Evolutionary conservation across 768 basidiomycete species (phyloP), one percentile per base, ranked within the genome.

Genomic region (Xerocomus spinulosus): DNA sequence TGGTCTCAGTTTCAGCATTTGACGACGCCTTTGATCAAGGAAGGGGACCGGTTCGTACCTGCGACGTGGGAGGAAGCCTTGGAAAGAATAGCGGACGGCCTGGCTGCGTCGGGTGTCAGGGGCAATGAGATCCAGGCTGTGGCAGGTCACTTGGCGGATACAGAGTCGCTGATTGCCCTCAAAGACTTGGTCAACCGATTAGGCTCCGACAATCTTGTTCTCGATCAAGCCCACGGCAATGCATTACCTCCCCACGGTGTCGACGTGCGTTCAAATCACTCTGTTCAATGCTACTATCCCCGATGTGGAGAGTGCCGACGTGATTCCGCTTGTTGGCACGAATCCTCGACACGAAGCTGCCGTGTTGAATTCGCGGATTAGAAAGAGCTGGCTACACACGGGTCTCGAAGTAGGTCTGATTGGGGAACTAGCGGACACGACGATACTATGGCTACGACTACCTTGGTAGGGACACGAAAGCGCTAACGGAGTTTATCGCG

Each of bases 301-400:
- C 23, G 88, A 88, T 20, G 77, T 95, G 23, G 96, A 96, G 62
- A 74, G 83, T 38, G 94, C 96, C 20, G 96, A 99, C 58, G 90
- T 72, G 17, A 90, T 99, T 55, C 81, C 98, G 8, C 80, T 99
- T 24, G 82, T 98, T 57, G 96, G 95, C 48, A 96, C 93, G 35
- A 96, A 98, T 71, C 95, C 95, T 9, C 78, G 96, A 17, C 94
- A 97, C 64, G 96, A 99, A 68, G 96, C 93, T 5, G 87, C 96
- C 18, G 94, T 97, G 46, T 76, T 98, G 55, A 99, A 98, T 76
- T 92, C 94, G 21, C 90, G 96, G 53, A 91, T 99, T 59, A 81
- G 96, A 58, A 94, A 92, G 76, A 86, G 82, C 58, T 99, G 92
- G 89, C 64, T 99, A 55, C 86, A 94, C 62, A 83, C 83, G 6